phyloP scores from a whole-genome alignment of 2,329 filamentous ascomycete species.

The Trichoderma sp. region DNA sequence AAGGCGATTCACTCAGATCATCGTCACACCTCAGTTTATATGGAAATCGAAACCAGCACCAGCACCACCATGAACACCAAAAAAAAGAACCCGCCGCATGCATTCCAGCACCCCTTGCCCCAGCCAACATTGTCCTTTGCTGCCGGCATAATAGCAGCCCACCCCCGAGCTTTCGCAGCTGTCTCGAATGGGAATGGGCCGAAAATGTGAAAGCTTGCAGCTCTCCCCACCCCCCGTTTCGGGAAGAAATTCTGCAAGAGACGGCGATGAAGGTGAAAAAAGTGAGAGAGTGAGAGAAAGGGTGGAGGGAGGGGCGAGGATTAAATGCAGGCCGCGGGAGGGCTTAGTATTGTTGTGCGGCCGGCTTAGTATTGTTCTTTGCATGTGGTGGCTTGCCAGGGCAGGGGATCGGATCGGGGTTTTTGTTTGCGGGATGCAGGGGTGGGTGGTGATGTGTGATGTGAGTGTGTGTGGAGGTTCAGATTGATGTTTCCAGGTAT shows the following conservation, averaged over 20 bases:
- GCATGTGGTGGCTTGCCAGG: constrained; percentile 28
- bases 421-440: constrained; percentile 12
- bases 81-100: no score
- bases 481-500: not conserved
- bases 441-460: not conserved
- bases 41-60: not conserved
- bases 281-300: not conserved
- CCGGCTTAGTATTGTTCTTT: constrained; percentile 42
- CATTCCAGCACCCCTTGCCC: not conserved
- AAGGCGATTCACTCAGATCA: not conserved
- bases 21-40: constrained; percentile 1
- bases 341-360: constrained; percentile 42
- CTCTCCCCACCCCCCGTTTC: no score
- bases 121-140: not conserved
- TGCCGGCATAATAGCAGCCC: no score
- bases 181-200: no score
- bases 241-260: no score
- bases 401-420: constrained; percentile 10
- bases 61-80: not conserved
- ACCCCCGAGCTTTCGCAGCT: no score
- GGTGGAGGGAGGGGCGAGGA: not conserved
- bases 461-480: no score
- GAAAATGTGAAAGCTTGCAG: no score
- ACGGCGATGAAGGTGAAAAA: not conserved
- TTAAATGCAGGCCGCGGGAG: constrained; percentile 28